Conservation (phyloP, 2,329 filamentous ascomycete species). For the Iodosphaeria phyllophila region DNA sequence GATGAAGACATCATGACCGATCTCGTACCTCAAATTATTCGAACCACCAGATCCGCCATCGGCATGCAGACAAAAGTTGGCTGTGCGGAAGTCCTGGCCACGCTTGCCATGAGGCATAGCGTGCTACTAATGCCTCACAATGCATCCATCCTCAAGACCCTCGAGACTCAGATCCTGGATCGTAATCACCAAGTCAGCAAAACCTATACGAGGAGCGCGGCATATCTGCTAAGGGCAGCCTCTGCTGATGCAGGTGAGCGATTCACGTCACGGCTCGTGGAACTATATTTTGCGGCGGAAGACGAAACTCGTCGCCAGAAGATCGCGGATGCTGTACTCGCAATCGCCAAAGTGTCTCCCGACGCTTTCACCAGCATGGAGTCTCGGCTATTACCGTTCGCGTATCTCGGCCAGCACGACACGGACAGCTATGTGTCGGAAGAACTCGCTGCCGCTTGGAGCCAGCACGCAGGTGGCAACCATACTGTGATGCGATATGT, state of each 20-base stretch:
- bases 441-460: constrained; percentile 74
- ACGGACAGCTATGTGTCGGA: constrained; percentile 61
- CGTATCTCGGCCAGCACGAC: constrained; percentile 79
- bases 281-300: constrained; percentile 66
- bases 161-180: constrained; percentile 72
- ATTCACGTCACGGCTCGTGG: constrained; percentile 35
- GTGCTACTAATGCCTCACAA: constrained; percentile 59
- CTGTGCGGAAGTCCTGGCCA: constrained; percentile 68
- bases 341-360: constrained; percentile 70
- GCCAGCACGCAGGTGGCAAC: constrained; percentile 71
- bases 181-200: constrained; percentile 86
- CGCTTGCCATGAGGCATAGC: constrained; percentile 63
- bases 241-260: constrained; percentile 27
- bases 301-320: constrained; percentile 58
- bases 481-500: constrained; percentile 72
- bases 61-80: constrained; percentile 90
- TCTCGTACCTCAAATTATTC: constrained; percentile 54
- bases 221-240: constrained; percentile 56
- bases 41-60: constrained; percentile 67
- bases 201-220: constrained; percentile 70
- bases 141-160: constrained; percentile 53
- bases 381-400: constrained; percentile 60
- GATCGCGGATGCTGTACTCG: constrained; percentile 65
- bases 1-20: constrained; percentile 62
- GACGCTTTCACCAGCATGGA: constrained; percentile 73